Evolutionary conservation across 2,329 filamentous ascomycete species (phyloP), one percentile per base, ranked within the genome.

Genomic region (Nigrograna mackinnonii): DNA sequence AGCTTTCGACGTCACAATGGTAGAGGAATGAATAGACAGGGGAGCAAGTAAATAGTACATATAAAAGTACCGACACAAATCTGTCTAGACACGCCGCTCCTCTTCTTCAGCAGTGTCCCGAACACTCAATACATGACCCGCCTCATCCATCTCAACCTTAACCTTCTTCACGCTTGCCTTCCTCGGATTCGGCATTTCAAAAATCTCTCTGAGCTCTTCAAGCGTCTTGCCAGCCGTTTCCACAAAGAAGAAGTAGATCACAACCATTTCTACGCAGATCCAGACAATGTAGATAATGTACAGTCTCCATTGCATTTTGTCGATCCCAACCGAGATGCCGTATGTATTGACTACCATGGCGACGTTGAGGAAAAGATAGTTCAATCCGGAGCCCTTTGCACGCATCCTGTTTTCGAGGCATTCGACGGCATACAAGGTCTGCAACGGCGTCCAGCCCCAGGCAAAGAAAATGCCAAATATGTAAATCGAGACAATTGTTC

Each of bases 391-490:
- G 2, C 62, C 62, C 42, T 71, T 71, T 12, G 66, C 68, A 30
- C 68, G 58, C 4, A 64, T 70, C 22, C 63, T 55, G 55, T 68
- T 70, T 42, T 68, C 64, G 6, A 71, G 56, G 41, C 60, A 65
- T 22, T 71, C 68, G 14, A 69, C 67, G 4, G 65, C 54, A 43
- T 71, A 71, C 6, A 71, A 54, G 0, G 66, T 70, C 41, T 71
- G 68, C 2, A 71, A 54, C 6, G 67, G 66, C 3, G 68, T 71
- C 64, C 66, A 70, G 21, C 67, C 68, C 62, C 64, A 69, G 4
- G 64, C 60, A 36, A 69, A 71, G 52, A 57, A 64, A 40, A 70
- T 69, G 14, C 67, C 67, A 44, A 71, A 71, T 26, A 69, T 54
- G 46, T 70, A 71, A 35, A 71, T 69, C 20, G 57, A 62, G n/a